Evolutionary conservation across 2,329 filamentous ascomycete genomes (phyloP).

Genomic region (Bisporella sp.): DNA sequence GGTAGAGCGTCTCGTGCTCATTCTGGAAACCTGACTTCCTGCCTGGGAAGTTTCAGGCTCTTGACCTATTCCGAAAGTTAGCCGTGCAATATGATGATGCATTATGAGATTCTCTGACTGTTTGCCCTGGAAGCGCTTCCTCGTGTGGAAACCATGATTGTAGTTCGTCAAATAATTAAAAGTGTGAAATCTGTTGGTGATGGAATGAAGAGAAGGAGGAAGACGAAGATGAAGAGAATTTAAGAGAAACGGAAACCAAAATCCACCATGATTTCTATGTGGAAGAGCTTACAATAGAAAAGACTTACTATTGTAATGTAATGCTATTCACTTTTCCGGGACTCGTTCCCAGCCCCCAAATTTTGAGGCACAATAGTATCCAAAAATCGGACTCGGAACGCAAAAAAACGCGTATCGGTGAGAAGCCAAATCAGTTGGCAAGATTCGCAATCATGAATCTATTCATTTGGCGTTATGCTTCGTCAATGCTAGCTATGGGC

Average conservation of each 20-base stretch:
- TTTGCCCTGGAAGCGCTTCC: too few relatives aligned
- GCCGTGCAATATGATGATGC: not conserved
- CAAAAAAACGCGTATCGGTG: constrained; percentile 7
- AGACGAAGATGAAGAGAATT: too few relatives aligned
- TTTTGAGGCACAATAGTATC: constrained; percentile 3
- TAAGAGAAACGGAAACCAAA: not conserved
- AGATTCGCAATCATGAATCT: not conserved
- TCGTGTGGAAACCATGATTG: too few relatives aligned
- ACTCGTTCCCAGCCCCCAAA: not conserved
- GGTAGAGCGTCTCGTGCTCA: constrained; percentile 14
- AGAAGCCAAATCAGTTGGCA: constrained; percentile 4
- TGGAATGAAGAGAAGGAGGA: too few relatives aligned
- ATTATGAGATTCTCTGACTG: too few relatives aligned
- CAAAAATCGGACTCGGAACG: constrained; percentile 3
- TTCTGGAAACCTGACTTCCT: too few relatives aligned
- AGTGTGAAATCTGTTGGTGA: too few relatives aligned
- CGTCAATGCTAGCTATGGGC: constrained; percentile 4
- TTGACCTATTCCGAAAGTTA: not conserved
- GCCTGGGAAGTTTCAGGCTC: too few relatives aligned
- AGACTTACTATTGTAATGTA: constrained; percentile 8
- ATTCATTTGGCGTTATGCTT: constrained; percentile 4
- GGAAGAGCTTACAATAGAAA: constrained; percentile 8
- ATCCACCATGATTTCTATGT: not conserved
- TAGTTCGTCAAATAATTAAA: too few relatives aligned
- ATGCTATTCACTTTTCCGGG: constrained; percentile 10